phyloP scores from a whole-genome alignment of 805 yeast genomes.

The Zygosaccharomyces siamensis region DNA sequence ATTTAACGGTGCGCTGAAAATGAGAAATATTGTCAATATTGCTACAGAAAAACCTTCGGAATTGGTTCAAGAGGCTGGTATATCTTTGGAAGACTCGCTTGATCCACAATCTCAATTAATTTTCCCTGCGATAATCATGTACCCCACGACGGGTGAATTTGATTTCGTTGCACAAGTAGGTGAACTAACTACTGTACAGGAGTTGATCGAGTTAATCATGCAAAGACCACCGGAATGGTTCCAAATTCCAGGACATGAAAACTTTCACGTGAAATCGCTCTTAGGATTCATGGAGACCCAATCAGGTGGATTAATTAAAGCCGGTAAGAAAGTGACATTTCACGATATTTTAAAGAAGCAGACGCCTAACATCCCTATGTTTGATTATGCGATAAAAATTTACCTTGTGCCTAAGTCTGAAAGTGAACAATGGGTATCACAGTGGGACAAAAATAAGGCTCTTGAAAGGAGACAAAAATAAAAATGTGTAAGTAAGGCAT shows the following conservation, averaged over 20 bases:
- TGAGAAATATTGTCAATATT: constrained; percentile 52
- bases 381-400: constrained; percentile 66
- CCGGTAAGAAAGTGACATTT: constrained; percentile 70
- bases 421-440: constrained; percentile 56
- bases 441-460: constrained; percentile 61
- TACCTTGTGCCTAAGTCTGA: constrained; percentile 75
- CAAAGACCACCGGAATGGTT: constrained; percentile 69
- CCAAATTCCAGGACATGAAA: constrained; percentile 50
- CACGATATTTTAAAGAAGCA: constrained; percentile 58
- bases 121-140: constrained; percentile 75
- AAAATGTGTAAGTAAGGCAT: neutral
- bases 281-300: constrained; percentile 78
- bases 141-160: constrained; percentile 79
- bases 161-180: constrained; percentile 74
- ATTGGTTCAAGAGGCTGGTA: constrained; percentile 46
- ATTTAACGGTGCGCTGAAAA: constrained; percentile 53
- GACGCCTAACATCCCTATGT: constrained; percentile 64
- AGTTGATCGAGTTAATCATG: constrained; percentile 54
- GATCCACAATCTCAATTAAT: constrained; percentile 74
- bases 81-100: constrained; percentile 55
- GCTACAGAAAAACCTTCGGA: constrained; percentile 53
- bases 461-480: constrained; percentile 40
- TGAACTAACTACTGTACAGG: constrained; percentile 64
- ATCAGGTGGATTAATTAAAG: constrained; percentile 78
- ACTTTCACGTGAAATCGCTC: constrained; percentile 54